Conservation (phyloP, 768 basidiomycete species). For the Tulasnella sp. region DNA sequence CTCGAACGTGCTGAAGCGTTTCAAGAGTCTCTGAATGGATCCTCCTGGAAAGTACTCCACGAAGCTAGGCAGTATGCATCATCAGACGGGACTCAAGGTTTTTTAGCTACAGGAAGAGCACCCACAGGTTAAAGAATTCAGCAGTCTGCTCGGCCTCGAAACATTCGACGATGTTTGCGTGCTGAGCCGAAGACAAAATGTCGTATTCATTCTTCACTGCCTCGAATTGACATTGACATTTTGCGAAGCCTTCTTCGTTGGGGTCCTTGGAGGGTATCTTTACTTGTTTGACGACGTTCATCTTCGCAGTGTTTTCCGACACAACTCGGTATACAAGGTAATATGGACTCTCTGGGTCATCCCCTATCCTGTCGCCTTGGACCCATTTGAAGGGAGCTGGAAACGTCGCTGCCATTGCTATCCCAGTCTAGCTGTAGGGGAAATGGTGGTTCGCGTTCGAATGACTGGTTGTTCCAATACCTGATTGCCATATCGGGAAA, state of each 20-base stretch:
- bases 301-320: conserved; percentile 53
- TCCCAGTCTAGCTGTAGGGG: not conserved
- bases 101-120: conserved; percentile 92
- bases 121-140: not conserved
- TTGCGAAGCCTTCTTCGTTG: no score
- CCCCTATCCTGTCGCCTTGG: conserved; percentile 76
- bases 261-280: conserved; percentile 70
- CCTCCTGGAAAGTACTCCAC: conserved; percentile 95
- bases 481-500: not conserved
- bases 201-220: no score
- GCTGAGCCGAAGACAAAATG: no score
- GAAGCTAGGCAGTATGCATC: conserved; percentile 37
- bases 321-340: conserved; percentile 51
- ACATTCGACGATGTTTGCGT: no score
- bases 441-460: not conserved
- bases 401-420: not conserved
- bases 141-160: not conserved
- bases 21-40: conserved; percentile 79
- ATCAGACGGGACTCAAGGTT: conserved; percentile 65
- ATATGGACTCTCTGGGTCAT: not conserved
- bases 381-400: conserved; percentile 66
- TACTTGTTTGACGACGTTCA: conserved; percentile 94
- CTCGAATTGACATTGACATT: no score
- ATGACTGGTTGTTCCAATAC: no score
- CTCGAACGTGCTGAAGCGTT: conserved; percentile 90